Base-by-base conservation (phyloP, 352 stramenopile species). In the Pythium apleroticum region DNA sequence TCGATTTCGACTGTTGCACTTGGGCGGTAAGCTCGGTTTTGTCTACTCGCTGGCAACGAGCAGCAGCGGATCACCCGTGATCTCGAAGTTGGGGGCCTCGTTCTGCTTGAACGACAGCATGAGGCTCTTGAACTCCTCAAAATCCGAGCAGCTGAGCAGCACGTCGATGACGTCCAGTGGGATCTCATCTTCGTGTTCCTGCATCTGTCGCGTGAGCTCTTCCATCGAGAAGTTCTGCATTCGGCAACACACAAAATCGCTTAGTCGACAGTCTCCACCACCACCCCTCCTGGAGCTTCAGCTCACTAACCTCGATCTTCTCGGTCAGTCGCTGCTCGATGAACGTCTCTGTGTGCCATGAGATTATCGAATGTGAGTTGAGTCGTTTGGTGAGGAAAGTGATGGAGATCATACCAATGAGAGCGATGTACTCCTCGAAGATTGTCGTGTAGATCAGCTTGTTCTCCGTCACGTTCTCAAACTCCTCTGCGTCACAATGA, bases 21-120 rank as follows among this genome's bases (percentile, higher is more conserved):
- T 41, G 33, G 8, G 12, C 33, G 33, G 15, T 35, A 39, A 15
- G 25, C 33, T 19, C 31, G 12, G 24, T 33, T 37, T n/a, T n/a
- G n/a, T n/a, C n/a, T 68, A 68, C 27, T 61, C 61, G 24, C 50
- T 63, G 0, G 20, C 49, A 55, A 57, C 79, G 22, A 65, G 72
- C 22, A 91, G 43, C 17, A 93, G 68, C n/a, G 77, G 63, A 57
- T 91, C 80, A 41, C 84, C 80, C 24, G 77, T 84, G 68, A 91
- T 91, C 63, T 95, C 80, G 57, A 95, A 92, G 57, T 74, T 81
- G 1, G 83, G 79, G 12, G 72, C 80, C 45, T 95, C 81, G 57
- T 95, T 92, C 48, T 91, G 84, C 68, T 93, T 95, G 70, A 87
- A 93, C 25, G 83, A 93, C 19, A 95, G 71, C 84, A 95, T 93